phyloP scores from a whole-genome alignment of 805 yeast species.

The fission yeast (Schizosaccharomyces pombe) region DNA sequence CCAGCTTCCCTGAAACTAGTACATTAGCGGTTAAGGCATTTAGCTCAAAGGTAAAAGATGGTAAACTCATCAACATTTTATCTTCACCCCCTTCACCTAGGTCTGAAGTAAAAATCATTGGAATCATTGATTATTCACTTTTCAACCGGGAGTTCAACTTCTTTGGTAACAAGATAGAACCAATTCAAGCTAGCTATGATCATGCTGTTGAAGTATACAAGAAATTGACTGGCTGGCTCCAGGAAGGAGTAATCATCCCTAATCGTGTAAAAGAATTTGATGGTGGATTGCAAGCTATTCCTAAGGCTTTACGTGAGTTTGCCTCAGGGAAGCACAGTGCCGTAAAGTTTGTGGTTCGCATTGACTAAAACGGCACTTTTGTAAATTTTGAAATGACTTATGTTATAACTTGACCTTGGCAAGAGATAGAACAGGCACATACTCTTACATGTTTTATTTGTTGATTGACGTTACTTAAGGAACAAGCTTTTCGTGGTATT shows the following conservation, averaged over 20 bases:
- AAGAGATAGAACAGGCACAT: no score
- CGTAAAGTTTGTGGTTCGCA: conserved; percentile 5
- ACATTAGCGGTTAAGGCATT: background rate
- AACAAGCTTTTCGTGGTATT: no score
- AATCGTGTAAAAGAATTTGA: background rate
- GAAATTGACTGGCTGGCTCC: background rate
- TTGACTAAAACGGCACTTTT: background rate
- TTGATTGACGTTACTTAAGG: no score
- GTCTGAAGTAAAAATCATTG: background rate
- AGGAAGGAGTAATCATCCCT: background rate
- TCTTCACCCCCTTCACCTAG: background rate
- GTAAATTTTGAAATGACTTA: background rate
- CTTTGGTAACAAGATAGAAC: background rate
- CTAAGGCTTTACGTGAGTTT: background rate
- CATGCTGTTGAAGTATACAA: background rate
- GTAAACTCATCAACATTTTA: background rate
- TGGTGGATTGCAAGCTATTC: background rate
- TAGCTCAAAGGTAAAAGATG: background rate
- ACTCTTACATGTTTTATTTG: no score
- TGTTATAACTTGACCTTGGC: no score
- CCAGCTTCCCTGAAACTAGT: background rate
- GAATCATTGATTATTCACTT: background rate
- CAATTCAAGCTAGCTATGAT: background rate
- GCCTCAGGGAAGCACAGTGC: background rate
- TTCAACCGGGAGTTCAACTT: background rate